Conservation (phyloP, 2,329 filamentous ascomycete genomes). For the Incumbomyces lentus region DNA sequence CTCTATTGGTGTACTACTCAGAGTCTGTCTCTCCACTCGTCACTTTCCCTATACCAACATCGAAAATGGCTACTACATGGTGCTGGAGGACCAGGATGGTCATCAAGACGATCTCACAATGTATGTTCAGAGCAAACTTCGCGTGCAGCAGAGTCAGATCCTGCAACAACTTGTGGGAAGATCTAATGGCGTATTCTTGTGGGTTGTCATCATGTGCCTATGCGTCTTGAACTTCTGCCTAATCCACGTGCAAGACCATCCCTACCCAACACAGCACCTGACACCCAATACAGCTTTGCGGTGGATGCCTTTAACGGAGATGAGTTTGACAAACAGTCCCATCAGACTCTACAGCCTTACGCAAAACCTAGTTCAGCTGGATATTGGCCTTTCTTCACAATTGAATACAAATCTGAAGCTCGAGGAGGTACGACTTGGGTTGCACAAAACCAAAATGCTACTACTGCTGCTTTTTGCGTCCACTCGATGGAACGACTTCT, state of each 20-base stretch:
- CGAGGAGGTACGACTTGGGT: too few species aligned
- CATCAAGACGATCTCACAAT: slow-evolving; percentile 25
- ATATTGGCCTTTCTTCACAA: too few species aligned
- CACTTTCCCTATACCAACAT: slow-evolving; percentile 36
- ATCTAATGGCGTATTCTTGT: slow-evolving; percentile 36
- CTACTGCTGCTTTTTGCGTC: too few species aligned
- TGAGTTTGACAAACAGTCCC: slow-evolving; percentile 21
- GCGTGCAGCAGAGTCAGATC: not conserved
- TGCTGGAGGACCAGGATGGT: slow-evolving; percentile 28
- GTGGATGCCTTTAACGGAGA: too few species aligned
- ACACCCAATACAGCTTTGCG: too few species aligned
- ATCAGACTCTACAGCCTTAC: slow-evolving; percentile 24
- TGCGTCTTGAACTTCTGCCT: slow-evolving; percentile 30
- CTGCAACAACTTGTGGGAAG: slow-evolving; percentile 22
- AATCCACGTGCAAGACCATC: too few species aligned
- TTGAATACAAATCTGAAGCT: too few species aligned
- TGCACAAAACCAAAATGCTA: too few species aligned
- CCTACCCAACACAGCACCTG: too few species aligned
- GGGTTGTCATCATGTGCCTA: slow-evolving; percentile 36
- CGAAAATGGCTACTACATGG: slow-evolving; percentile 21
- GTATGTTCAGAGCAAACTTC: slow-evolving; percentile 23
- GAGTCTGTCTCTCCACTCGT: slow-evolving; percentile 33
- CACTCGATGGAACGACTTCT: too few species aligned
- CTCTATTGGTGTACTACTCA: slow-evolving; percentile 15
- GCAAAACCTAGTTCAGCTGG: slow-evolving; percentile 41